Evolutionary conservation across 2,329 filamentous ascomycete species (phyloP).

Genomic region (Cladosporium sp.): DNA sequence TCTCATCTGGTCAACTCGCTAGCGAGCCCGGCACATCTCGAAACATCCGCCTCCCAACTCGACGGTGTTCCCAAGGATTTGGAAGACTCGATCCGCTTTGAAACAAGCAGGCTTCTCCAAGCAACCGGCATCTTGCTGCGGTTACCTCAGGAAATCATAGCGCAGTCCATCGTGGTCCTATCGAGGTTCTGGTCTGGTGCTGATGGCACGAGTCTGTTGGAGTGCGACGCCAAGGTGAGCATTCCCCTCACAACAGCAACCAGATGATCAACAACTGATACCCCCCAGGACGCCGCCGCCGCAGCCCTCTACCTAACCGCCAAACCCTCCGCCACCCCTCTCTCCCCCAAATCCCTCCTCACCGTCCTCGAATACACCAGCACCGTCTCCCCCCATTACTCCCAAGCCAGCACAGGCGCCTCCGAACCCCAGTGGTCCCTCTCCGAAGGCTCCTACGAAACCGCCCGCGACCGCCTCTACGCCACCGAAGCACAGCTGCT

Average conservation of each 20-base stretch:
- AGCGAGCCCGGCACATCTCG: conserved; percentile 65
- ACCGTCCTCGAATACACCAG: conserved; percentile 80
- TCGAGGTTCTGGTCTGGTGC: conserved; percentile 70
- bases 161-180: conserved; percentile 76
- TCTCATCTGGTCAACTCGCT: conserved; percentile 61
- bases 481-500: conserved; percentile 73
- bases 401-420: conserved; percentile 29
- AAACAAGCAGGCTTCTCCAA: conserved; percentile 68
- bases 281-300: conserved; percentile 66
- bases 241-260: background rate
- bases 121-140: conserved; percentile 74
- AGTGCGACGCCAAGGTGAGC: conserved; percentile 47
- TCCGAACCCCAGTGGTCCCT: conserved; percentile 46
- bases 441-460: conserved; percentile 64
- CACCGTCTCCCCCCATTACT: conserved; percentile 54
- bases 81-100: conserved; percentile 65
- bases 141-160: conserved; percentile 77
- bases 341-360: conserved; percentile 70
- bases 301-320: conserved; percentile 73
- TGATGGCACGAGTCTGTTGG: conserved; percentile 43
- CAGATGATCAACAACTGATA: background rate
- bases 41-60: conserved; percentile 48
- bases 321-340: conserved; percentile 73
- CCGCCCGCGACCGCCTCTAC: conserved; percentile 59
- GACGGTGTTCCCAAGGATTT: conserved; percentile 59